phyloP scores from a whole-genome alignment of 1,284 basidiomycete species.

The Papiliotrema nemorosa region DNA sequence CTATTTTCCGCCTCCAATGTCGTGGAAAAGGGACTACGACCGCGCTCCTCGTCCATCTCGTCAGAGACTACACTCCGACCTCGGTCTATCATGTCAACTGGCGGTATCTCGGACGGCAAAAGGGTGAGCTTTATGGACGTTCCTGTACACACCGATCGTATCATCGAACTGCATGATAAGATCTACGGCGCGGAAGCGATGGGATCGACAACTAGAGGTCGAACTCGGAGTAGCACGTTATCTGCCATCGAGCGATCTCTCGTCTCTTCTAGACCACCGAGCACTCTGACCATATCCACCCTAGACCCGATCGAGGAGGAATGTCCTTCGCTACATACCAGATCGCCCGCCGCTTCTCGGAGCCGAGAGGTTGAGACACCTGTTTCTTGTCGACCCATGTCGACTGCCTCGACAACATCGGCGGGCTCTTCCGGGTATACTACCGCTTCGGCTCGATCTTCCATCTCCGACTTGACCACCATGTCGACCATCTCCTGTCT shows the following conservation, averaged over 20 bases:
- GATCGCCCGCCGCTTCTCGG: not conserved
- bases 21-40: slow-evolving; percentile 17
- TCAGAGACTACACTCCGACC: not conserved
- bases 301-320: slow-evolving; percentile 7
- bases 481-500: slow-evolving; percentile 15
- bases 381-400: not conserved
- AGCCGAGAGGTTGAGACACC: not conserved
- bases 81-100: not conserved
- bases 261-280: not conserved
- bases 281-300: slow-evolving; percentile 1
- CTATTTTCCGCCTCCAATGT: slow-evolving; percentile 18
- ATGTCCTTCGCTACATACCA: not conserved
- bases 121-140: slow-evolving; percentile 18
- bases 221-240: slow-evolving; percentile 1
- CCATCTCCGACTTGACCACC: slow-evolving; percentile 16
- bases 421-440: slow-evolving; percentile 11
- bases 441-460: slow-evolving; percentile 20
- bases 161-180: not conserved
- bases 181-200: not conserved
- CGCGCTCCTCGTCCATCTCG: not conserved
- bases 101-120: not conserved
- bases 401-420: not conserved
- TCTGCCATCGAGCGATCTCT: slow-evolving; percentile 1
- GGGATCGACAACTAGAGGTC: not conserved
- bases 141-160: not conserved